These are phyloP conservation scores for Colletotrichum chrysophilum DNA, from an alignment of 2,329 filamentous ascomycete species.

Conservation along the genomic window DNA sequence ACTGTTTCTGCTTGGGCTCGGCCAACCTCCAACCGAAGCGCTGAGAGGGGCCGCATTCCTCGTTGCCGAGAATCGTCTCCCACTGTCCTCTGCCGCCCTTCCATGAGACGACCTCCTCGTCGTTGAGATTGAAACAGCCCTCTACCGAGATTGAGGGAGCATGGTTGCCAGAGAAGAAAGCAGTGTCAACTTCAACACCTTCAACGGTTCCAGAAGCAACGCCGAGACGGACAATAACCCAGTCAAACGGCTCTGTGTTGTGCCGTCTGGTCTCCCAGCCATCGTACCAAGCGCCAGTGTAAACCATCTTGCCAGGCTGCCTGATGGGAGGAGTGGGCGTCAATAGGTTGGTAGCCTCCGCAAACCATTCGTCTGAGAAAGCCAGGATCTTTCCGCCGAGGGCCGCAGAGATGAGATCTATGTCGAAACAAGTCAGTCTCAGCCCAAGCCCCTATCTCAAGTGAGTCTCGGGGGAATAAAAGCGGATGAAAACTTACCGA, in stretches of 20 bases:
- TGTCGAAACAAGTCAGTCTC: neutral
- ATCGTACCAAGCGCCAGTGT: slow-evolving; percentile 73
- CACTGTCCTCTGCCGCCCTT: slow-evolving; percentile 65
- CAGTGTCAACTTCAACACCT: slow-evolving; percentile 81
- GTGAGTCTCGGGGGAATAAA: neutral
- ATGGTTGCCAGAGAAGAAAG: slow-evolving; percentile 83
- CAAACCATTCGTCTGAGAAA: slow-evolving; percentile 74
- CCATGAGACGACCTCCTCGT: slow-evolving; percentile 69
- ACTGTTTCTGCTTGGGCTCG: slow-evolving; percentile 65
- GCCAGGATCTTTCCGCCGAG: slow-evolving; percentile 69
- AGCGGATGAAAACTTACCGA: slow-evolving; percentile 53
- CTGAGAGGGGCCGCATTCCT: slow-evolving; percentile 76
- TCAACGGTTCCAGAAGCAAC: slow-evolving; percentile 74
- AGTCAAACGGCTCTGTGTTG: slow-evolving; percentile 69
- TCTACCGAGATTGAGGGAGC: slow-evolving; percentile 81
- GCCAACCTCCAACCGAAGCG: slow-evolving; percentile 76
- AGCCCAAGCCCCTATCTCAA: neutral
- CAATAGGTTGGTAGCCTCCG: slow-evolving; percentile 67
- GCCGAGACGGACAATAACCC: slow-evolving; percentile 69
- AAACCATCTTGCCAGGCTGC: slow-evolving; percentile 71
- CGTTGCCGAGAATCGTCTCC: slow-evolving; percentile 72
- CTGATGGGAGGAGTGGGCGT: slow-evolving; percentile 68
- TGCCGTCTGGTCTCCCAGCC: slow-evolving; percentile 74
- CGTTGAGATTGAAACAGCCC: slow-evolving; percentile 70
- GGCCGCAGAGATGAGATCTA: slow-evolving; percentile 66